Conservation (phyloP, 2,329 filamentous ascomycete species). For the Aspergillus sp. region DNA sequence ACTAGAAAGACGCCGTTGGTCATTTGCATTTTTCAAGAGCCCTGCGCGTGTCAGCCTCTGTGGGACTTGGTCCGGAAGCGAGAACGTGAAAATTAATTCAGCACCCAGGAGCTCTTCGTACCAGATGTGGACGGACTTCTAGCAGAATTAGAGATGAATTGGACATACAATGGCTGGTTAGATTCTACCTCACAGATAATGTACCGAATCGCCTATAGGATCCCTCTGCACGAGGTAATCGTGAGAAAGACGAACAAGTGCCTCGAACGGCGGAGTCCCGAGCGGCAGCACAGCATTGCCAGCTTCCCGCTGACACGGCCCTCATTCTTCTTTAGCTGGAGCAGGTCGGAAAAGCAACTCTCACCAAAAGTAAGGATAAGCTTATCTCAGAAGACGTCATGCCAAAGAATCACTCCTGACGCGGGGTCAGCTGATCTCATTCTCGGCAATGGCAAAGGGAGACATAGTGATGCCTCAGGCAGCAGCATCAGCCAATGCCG, state of each 20-base stretch:
- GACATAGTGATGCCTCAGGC: background rate
- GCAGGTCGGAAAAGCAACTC: background rate
- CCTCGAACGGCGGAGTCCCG: conserved; percentile 13
- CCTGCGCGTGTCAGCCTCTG: conserved; percentile 2
- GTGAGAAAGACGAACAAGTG: conserved; percentile 2
- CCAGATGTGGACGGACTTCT: conserved; percentile 19
- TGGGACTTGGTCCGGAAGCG: background rate
- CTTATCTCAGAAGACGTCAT: conserved; percentile 8
- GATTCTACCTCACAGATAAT: conserved; percentile 25
- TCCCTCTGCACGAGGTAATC: background rate
- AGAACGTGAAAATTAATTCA: background rate
- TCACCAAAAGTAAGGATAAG: background rate
- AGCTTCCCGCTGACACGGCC: conserved; percentile 4
- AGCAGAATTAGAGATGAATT: conserved; percentile 13
- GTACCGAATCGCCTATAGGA: conserved; percentile 13
- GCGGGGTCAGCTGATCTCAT: conserved; percentile 15
- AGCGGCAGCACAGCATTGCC: conserved; percentile 20
- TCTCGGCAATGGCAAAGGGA: conserved; percentile 2
- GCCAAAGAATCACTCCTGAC: background rate
- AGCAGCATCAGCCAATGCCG: background rate
- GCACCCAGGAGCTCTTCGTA: conserved; percentile 12
- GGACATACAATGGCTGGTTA: conserved; percentile 3
- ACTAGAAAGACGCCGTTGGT: conserved; percentile 1
- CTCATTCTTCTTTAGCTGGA: conserved; percentile 18
- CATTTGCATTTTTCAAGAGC: background rate